Base-by-base conservation (phyloP, 2,329 filamentous ascomycete genomes). In the Corinectria fuckeliana region DNA sequence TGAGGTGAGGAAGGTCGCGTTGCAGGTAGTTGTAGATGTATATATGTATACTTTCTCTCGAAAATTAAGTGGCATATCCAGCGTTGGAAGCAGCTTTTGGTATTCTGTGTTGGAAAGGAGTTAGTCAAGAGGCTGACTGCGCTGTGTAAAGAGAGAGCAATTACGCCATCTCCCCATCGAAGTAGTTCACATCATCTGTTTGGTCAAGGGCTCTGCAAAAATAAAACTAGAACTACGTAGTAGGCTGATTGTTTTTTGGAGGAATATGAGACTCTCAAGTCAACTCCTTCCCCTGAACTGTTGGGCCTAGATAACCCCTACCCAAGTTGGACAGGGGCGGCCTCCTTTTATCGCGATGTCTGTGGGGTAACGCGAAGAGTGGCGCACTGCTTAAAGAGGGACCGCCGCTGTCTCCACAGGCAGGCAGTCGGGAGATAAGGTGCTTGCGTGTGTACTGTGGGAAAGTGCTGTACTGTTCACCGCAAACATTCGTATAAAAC, bases 21-120 rank as follows among this genome's bases (percentile, higher is more conserved):
- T 59, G 62, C 62, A 69, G 60, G 66, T 56, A 61, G 58, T 69
- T 70, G 68, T 56, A 61, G 58, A 69, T 70, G 68, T 70, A 70
- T 70, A 70, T 69, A 69, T 70, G 68, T 69, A 69, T 56, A 63
- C 66, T 69, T 68, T 61, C 44, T 59, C 59, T 61, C 53, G 39
- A 62, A 64, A 60, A 63, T 67, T 58, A 63, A 67, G 49, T 45
- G 42, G 42, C 42, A 38, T 28, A 26, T 53, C 50, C 44, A 34
- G 42, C 41, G 28, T 44, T 42, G 28, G 41, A 58, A 49, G 36
- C 49, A 30, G 16, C 1, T 25, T n/a, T 34, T 45, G 18, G 10
- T 45, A 25, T 16, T 28, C 8, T 14, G 16, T 21, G 38, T 16
- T n/a, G 20, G 30, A 25, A 28, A 18, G 23, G 5, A 23, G 18